Evolutionary conservation across 1,139 yeast species (phyloP).

Genomic region (Protomyces macrosporus): DNA sequence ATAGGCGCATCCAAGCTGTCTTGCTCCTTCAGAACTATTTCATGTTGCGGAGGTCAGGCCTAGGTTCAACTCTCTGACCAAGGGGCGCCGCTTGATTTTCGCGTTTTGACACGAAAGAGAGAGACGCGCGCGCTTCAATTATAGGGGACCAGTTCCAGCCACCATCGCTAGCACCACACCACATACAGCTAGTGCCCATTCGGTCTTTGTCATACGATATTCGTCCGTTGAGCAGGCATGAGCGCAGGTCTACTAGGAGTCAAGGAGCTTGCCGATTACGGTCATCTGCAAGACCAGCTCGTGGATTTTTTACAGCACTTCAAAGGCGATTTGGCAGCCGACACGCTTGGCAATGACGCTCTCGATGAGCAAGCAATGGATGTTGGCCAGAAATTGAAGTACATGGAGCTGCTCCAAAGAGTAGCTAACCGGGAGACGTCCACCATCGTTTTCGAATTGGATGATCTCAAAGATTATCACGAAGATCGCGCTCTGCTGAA

Average conservation of each 20-base stretch:
- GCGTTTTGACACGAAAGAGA: no score
- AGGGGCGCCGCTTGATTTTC: no score
- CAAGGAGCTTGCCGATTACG: conserved; percentile 20
- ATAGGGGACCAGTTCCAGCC: no score
- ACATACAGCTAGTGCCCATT: no score
- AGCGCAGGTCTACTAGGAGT: conserved; percentile 8
- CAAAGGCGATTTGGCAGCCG: conserved; percentile 2
- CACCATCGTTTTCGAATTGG: conserved; percentile 68
- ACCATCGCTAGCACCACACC: no score
- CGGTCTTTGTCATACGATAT: no score
- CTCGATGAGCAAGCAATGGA: background rate
- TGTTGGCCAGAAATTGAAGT: conserved; percentile 1
- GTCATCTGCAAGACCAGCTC: conserved; percentile 6
- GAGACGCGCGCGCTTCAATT: no score
- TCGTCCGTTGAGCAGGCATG: background rate
- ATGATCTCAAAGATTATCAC: conserved; percentile 57
- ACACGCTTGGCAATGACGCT: background rate
- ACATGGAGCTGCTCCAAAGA: conserved; percentile 44
- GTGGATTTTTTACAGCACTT: conserved; percentile 15
- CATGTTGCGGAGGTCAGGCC: no score
- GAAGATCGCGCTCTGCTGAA: conserved; percentile 45
- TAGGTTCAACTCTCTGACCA: no score
- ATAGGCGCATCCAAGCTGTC: no score
- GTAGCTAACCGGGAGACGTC: conserved; percentile 77
- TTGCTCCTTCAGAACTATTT: no score